These are phyloP conservation scores for Zymoseptoria passerinii DNA, from an alignment of 2,329 filamentous ascomycete genomes.

Conservation along the genomic window DNA sequence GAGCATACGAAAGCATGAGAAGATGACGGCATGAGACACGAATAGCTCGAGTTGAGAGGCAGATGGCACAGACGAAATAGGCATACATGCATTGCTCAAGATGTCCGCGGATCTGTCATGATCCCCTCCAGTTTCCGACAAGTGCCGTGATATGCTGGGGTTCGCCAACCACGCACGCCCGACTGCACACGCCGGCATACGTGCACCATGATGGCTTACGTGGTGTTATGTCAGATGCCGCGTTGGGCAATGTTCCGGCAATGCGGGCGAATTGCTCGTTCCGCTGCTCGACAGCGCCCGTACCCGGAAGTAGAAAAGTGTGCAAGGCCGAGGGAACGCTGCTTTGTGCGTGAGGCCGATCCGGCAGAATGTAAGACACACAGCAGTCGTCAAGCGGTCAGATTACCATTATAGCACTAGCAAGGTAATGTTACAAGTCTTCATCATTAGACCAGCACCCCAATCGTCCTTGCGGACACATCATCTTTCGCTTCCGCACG, in stretches of 20 bases:
- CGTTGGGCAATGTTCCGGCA: background rate
- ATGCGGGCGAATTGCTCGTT: too few species aligned
- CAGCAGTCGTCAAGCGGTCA: background rate
- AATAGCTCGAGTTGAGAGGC: background rate
- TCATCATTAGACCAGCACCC: background rate
- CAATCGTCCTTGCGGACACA: conserved; percentile 17
- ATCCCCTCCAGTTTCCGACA: background rate
- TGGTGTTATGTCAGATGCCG: background rate
- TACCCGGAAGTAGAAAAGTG: background rate
- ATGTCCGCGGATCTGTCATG: background rate
- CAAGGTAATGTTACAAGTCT: background rate
- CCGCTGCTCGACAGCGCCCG: background rate
- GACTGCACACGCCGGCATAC: background rate
- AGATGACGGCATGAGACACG: conserved; percentile 4
- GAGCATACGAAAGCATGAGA: background rate
- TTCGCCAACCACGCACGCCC: background rate
- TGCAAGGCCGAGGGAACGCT: background rate
- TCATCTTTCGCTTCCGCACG: background rate
- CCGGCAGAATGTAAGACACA: background rate
- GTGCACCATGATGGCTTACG: background rate
- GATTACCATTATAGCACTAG: background rate
- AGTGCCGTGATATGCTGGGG: background rate
- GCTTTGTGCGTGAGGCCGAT: background rate
- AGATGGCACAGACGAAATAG: background rate
- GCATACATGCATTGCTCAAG: background rate